Evolutionary conservation across 352 stramenopile species (phyloP).

Genomic region (Globisporangium perplexum): DNA sequence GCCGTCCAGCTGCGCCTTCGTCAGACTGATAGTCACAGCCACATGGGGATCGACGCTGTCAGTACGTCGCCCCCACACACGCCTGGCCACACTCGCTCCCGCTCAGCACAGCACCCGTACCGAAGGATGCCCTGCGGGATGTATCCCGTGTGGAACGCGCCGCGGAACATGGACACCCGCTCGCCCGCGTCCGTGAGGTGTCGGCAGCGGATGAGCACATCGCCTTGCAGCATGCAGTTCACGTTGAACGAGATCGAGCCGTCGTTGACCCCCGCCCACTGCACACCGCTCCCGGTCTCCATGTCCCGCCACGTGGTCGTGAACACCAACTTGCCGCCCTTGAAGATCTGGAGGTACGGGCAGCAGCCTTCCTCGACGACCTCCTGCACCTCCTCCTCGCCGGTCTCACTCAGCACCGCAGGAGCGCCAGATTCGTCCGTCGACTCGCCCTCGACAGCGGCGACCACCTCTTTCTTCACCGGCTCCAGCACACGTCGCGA

Average conservation of each 20-base stretch:
- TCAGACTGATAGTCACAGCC: slow-evolving; percentile 61
- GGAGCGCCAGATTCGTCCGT: slow-evolving; percentile 9
- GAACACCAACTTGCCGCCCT: slow-evolving; percentile 94
- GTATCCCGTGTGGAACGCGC: slow-evolving; percentile 98
- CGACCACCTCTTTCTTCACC: slow-evolving; percentile 30
- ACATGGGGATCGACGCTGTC: not conserved
- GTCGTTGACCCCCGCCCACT: slow-evolving; percentile 88
- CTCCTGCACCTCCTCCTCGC: slow-evolving; percentile 48
- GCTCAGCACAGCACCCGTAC: slow-evolving; percentile 14
- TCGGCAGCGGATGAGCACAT: slow-evolving; percentile 95
- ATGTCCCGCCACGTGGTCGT: slow-evolving; percentile 90
- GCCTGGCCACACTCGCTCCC: not conserved
- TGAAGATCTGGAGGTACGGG: slow-evolving; percentile 98
- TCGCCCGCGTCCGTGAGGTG: slow-evolving; percentile 89
- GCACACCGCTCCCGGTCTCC: slow-evolving; percentile 82
- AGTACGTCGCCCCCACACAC: no score
- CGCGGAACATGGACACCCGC: slow-evolving; percentile 96
- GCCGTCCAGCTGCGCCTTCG: slow-evolving; percentile 94
- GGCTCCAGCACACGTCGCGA: slow-evolving; percentile 52
- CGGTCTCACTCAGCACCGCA: slow-evolving; percentile 12
- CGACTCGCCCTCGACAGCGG: slow-evolving; percentile 19
- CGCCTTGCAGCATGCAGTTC: slow-evolving; percentile 95
- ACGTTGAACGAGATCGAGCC: slow-evolving; percentile 93
- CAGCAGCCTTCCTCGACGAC: slow-evolving; percentile 89
- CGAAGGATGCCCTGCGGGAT: slow-evolving; percentile 93